Conservation (phyloP, 768 basidiomycete genomes). For the Mrakia hoshinonis region DNA sequence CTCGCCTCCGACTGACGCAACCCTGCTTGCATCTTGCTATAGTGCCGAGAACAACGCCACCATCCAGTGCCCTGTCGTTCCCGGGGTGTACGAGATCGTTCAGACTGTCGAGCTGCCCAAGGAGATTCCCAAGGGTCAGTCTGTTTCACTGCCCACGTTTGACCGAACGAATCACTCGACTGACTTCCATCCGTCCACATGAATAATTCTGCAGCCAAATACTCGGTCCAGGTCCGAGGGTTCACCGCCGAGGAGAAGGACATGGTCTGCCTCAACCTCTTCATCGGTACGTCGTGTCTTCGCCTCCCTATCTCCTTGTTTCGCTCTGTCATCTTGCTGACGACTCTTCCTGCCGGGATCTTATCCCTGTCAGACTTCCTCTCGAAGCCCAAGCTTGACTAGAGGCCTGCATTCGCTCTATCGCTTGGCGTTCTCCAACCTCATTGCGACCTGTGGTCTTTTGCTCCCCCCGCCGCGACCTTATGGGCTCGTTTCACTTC, state of each 20-base stretch:
- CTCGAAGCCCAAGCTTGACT: too few species aligned
- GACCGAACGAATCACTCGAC: constrained; percentile 39
- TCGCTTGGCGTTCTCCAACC: too few species aligned
- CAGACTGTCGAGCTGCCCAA: constrained; percentile 81
- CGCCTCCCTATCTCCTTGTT: neutral
- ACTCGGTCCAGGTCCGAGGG: constrained; percentile 58
- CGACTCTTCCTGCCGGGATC: too few species aligned
- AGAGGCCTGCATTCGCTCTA: too few species aligned
- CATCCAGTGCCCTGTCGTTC: constrained; percentile 73
- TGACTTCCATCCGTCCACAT: neutral
- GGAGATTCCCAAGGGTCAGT: constrained; percentile 70
- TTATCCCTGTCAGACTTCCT: too few species aligned
- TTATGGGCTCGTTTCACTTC: too few species aligned
- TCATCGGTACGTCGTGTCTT: constrained; percentile 43
- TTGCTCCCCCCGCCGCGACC: too few species aligned
- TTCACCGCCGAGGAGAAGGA: constrained; percentile 64
- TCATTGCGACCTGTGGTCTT: too few species aligned
- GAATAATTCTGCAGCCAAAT: constrained; percentile 63
- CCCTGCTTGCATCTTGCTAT: neutral
- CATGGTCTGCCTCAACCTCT: constrained; percentile 70
- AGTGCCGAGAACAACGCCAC: constrained; percentile 62
- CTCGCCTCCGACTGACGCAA: neutral
- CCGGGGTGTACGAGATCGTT: constrained; percentile 59
- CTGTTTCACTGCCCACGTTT: neutral
- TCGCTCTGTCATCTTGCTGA: neutral